Evolutionary conservation across 2,329 filamentous ascomycete species (phyloP).

Genomic region (Neopestalotiopsis clavispora): DNA sequence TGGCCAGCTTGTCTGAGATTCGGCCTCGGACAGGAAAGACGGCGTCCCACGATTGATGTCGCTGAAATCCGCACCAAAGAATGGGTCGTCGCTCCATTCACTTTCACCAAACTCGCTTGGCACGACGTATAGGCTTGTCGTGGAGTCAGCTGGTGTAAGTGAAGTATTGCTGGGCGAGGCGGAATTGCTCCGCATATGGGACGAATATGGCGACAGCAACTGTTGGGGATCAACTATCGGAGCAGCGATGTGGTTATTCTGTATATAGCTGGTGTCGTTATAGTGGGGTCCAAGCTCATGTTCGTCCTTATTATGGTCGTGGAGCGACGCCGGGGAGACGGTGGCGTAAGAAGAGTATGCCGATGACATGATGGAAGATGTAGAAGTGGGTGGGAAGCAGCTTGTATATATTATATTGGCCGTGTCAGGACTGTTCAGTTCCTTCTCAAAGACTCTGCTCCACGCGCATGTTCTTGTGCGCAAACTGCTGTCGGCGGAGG

Average conservation of each 20-base stretch:
- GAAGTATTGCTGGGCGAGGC: slow-evolving; percentile 44
- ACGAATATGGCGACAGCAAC: slow-evolving; percentile 49
- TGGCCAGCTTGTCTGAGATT: slow-evolving; percentile 3
- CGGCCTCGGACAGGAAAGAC: slow-evolving; percentile 42
- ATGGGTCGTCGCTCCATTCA: slow-evolving; percentile 43
- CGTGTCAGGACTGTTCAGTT: slow-evolving; percentile 27
- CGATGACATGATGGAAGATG: slow-evolving; percentile 46
- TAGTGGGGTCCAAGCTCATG: slow-evolving; percentile 37
- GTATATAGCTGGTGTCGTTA: slow-evolving; percentile 30
- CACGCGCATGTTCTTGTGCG: slow-evolving; percentile 1
- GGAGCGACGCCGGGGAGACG: slow-evolving; percentile 44
- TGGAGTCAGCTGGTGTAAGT: slow-evolving; percentile 56
- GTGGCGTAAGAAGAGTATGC: slow-evolving; percentile 44
- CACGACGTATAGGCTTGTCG: slow-evolving; percentile 52
- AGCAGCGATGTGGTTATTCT: slow-evolving; percentile 35
- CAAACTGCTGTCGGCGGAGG: not conserved
- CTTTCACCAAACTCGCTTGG: slow-evolving; percentile 49
- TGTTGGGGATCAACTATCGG: slow-evolving; percentile 40
- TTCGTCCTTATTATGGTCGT: slow-evolving; percentile 39
- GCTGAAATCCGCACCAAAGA: slow-evolving; percentile 56
- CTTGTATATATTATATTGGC: slow-evolving; percentile 41
- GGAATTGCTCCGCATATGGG: slow-evolving; percentile 44
- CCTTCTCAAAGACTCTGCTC: slow-evolving; percentile 19
- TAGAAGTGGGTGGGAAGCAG: slow-evolving; percentile 29
- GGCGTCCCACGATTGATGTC: slow-evolving; percentile 46